Evolutionary conservation across 108 stramenopile species (phyloP).

Genomic region (Pelagomonas calceolata): DNA sequence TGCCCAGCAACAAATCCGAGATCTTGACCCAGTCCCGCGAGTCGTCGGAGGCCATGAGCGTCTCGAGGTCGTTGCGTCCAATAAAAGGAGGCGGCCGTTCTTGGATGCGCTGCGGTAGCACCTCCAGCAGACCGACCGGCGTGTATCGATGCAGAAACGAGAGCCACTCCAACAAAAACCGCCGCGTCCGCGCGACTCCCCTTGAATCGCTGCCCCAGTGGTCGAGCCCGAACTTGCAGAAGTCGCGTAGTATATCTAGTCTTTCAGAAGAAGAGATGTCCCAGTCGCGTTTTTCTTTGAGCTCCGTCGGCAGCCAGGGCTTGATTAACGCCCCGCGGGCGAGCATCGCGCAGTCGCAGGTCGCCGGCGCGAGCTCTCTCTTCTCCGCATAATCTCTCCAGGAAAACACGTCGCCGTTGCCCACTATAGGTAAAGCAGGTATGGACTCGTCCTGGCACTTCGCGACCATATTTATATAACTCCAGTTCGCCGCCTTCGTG

Average conservation of each 20-base stretch:
- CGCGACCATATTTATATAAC: conserved; percentile 75
- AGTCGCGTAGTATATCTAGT: conserved; percentile 82
- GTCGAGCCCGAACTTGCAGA: conserved; percentile 79
- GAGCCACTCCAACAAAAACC: conserved; percentile 94
- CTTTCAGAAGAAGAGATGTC: conserved; percentile 88
- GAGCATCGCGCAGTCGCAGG: conserved; percentile 80
- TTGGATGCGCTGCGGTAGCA: conserved; percentile 82
- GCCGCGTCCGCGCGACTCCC: conserved; percentile 82
- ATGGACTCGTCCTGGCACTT: conserved; percentile 37
- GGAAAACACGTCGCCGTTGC: conserved; percentile 90
- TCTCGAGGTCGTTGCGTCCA: conserved; percentile 64
- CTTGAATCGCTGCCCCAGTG: conserved; percentile 94
- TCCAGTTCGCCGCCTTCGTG: conserved; percentile 77
- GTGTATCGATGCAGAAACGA: conserved; percentile 85
- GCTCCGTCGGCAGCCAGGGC: conserved; percentile 95
- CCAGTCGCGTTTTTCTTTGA: conserved; percentile 83
- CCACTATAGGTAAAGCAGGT: conserved; percentile 68
- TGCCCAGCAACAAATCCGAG: conserved; percentile 85
- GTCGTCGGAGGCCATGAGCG: conserved; percentile 48
- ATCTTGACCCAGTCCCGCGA: conserved; percentile 90
- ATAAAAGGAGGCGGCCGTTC: conserved; percentile 70
- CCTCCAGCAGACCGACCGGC: conserved; percentile 79
- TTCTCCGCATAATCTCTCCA: conserved; percentile 77
- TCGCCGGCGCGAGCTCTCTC: conserved; percentile 36
- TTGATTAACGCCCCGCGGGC: conserved; percentile 93